Percentiles rank a stretch among this genome's conserved stretches.
Conservation (phyloP, 108 stramenopile species). For the Schizochytrium sp. region DNA sequence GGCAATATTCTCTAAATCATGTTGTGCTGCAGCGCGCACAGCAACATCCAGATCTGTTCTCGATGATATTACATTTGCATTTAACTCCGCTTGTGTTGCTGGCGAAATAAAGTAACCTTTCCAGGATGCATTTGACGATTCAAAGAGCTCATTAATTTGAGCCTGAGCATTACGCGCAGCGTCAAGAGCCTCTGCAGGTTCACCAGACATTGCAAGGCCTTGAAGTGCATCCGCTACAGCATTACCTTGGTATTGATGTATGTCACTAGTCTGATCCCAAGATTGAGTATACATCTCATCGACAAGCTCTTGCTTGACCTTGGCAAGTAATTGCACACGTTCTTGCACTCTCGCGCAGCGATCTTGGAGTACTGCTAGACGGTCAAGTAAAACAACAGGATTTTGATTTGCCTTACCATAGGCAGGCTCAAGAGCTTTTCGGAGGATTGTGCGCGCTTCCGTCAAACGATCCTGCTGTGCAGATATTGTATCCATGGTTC, state of each 20-base stretch:
- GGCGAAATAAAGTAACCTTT: constrained; percentile 19
- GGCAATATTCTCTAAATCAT: too few species aligned
- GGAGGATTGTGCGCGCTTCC: constrained; percentile 1
- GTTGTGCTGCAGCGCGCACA: background rate
- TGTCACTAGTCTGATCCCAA: background rate
- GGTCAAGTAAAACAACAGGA: background rate
- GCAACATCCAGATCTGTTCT: constrained; percentile 11
- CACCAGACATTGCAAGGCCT: background rate
- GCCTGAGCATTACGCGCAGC: background rate
- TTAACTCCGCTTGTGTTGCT: constrained; percentile 4
- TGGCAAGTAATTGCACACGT: constrained; percentile 3
- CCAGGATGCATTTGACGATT: background rate
- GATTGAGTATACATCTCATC: background rate
- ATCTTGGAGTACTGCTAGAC: background rate
- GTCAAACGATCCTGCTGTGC: background rate
- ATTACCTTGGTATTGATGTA: background rate
- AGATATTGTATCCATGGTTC: background rate
- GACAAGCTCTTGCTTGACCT: constrained; percentile 46
- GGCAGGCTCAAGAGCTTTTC: background rate
- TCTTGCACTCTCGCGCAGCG: background rate
- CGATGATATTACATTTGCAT: background rate
- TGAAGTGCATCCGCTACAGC: background rate
- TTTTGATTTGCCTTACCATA: background rate
- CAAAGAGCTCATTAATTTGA: background rate
- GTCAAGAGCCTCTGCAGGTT: background rate